phyloP scores from a whole-genome alignment of 2,329 filamentous ascomycete genomes.

The Annulohypoxylon truncatum region DNA sequence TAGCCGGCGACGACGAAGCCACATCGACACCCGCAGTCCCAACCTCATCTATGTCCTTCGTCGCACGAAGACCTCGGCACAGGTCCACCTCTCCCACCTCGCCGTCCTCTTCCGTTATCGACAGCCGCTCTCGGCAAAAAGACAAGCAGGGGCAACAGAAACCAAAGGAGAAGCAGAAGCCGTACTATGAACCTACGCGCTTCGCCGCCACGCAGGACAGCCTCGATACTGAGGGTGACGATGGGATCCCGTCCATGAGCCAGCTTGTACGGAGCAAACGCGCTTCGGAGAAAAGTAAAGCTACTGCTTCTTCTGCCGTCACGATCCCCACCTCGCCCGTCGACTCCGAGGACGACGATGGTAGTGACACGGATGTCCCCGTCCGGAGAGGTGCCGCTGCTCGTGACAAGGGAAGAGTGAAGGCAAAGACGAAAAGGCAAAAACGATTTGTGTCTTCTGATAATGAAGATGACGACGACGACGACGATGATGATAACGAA shows the following conservation, averaged over 20 bases:
- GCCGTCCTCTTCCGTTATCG: constrained; percentile 36
- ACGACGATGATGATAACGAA: constrained; percentile 38
- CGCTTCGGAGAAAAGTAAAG: neutral
- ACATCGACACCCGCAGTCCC: constrained; percentile 46
- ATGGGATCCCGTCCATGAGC: constrained; percentile 48
- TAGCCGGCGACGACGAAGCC: constrained; percentile 49
- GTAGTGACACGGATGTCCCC: constrained; percentile 6
- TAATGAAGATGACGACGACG: constrained; percentile 28
- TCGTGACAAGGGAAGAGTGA: constrained; percentile 10
- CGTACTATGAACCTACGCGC: constrained; percentile 41
- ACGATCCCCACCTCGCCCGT: constrained; percentile 1
- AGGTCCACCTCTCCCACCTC: constrained; percentile 45
- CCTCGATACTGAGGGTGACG: constrained; percentile 37
- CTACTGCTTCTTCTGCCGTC: neutral
- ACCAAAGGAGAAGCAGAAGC: constrained; percentile 25
- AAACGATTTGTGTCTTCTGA: constrained; percentile 31
- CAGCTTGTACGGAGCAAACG: constrained; percentile 41
- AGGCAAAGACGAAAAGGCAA: constrained; percentile 12
- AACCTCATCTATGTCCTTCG: constrained; percentile 42
- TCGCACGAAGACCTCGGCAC: constrained; percentile 31
- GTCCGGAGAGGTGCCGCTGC: constrained; percentile 10
- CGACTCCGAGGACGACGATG: constrained; percentile 26
- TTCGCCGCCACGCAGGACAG: constrained; percentile 42
- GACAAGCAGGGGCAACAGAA: constrained; percentile 19
- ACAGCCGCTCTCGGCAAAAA: neutral